Base-by-base conservation (phyloP, 306 rosid species). In the Quercus gilva region DNA sequence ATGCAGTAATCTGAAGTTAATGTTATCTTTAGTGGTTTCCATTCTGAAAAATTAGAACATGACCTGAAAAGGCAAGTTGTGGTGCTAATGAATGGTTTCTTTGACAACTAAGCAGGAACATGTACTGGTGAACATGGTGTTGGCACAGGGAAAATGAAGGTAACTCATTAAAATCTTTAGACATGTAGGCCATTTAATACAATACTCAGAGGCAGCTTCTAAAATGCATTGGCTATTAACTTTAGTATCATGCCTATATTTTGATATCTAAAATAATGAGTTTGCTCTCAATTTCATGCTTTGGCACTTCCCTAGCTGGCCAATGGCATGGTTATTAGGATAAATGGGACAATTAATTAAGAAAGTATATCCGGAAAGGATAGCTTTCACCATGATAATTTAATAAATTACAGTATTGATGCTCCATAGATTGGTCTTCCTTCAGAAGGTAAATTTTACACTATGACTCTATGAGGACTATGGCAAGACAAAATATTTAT, bases 71-170 rank as follows among this genome's bases (percentile, higher is more conserved):
- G 67, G 78, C 65, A n/a, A 61, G 29, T 64, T 55, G 56, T 13
- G 17, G 69, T 69, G 82, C 74, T 87, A 55, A 87, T 78, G 52
- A 72, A 67, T 75, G 25, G 57, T 76, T 64, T 76, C 41, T 57
- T 73, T 79, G 59, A 82, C 77, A 73, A 80, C 80, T 52, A 60
- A 76, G 73, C 88, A 94, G 97, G 99, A 86, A 94, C 97, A 19
- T 94, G 99, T 81, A 91, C 97, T 0, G 99, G 99, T 10, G 99
- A 94, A 77, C 99, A 94, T 77, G 99, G 99, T 56, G 97, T 92
- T 67, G 97, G 99, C 74, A 94, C 97, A 1, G 99, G 99, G 77
- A 94, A 94, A 87, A 84, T 92, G 94, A 94, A 94, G 98, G 98
- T 92, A 88, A 49, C 31, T 77, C 74, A 23, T 25, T 69, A 20